Conservation (phyloP, 805 yeast species). For the Candida sphagnicola region DNA sequence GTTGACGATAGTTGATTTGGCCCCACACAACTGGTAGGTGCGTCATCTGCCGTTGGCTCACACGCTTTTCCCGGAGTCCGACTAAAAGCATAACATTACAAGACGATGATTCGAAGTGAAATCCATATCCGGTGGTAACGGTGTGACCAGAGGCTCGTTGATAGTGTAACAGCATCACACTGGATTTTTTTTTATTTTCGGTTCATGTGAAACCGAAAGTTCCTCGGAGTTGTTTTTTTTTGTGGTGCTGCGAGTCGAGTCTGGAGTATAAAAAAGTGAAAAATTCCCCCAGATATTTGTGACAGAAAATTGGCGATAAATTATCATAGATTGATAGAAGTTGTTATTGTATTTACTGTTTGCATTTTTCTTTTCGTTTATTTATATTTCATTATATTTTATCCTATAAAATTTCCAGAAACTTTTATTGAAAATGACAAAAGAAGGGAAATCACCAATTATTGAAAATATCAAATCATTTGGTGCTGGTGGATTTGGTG, state of each 20-base stretch:
- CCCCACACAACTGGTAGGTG: too few relatives aligned
- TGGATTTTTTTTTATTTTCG: neutral
- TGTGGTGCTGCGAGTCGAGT: conserved; percentile 1
- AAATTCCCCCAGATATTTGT: neutral
- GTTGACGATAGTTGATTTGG: too few relatives aligned
- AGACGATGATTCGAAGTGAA: neutral
- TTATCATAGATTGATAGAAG: neutral
- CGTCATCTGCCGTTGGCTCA: too few relatives aligned
- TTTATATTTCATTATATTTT: neutral
- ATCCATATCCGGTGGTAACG: too few relatives aligned
- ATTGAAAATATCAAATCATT: conserved; percentile 82
- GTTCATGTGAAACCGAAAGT: neutral
- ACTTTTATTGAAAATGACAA: conserved; percentile 28
- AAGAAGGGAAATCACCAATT: conserved; percentile 29
- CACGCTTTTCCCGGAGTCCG: neutral
- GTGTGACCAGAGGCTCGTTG: too few relatives aligned
- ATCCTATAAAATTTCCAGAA: neutral
- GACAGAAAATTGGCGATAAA: too few relatives aligned
- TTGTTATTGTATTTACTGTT: too few relatives aligned
- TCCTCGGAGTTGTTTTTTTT: conserved; percentile 5
- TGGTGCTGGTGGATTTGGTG: conserved; percentile 94
- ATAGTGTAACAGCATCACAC: too few relatives aligned
- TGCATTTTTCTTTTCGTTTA: neutral
- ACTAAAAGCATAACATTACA: neutral
- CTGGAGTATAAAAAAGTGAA: conserved; percentile 3